Evolutionary conservation across 257 asterid genomes (phyloP), one percentile per base, ranked within the genome.

Genomic region (Sherardia arvensis): DNA sequence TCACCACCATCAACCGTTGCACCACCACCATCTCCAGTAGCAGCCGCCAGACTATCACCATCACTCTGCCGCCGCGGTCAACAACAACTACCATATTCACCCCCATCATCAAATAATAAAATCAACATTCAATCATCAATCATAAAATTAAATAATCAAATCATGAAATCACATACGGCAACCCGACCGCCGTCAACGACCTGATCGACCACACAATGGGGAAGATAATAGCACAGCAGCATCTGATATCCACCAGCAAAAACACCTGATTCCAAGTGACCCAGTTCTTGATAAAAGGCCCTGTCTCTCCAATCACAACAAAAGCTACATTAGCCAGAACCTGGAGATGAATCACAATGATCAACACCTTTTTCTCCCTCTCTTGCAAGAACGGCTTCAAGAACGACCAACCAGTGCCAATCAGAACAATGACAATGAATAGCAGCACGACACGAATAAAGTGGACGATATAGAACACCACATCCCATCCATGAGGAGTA

Each of bases 331-430:
- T 74, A 27, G 66, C 83, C 2, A 71, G 2, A 11, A 71, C 79
- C 56, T 78, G 83, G 25, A 78, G 58, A 4, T 80, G 83, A 36
- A 78, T 71, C 28, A 74, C 77, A 18, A 74, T 56, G 77, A 71
- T 71, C 62, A 78, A 51, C 4, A 78, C 59, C 1, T 26, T 71
- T 25, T 78, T 78, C 43, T 78, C 83, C 8, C 75, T 69, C 8
- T 74, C 80, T 22, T 78, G 80, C 51, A 78, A 45, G 38, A 26
- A 78, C 0, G 80, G 83, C 60, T 74, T 78, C 68, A 78, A 58
- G 70, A 78, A 71, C 7, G 77, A 78, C 83, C 83, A 78, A 8
- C 83, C 83, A 1, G 83, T 78, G 28, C 83, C 83, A 1, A 74
- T 71, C 20, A 78, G 74, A 27, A 78, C 48, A 26, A 78, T 78